These are phyloP conservation scores for Diplocarpon rosae DNA, from an alignment of 2,329 filamentous ascomycete species.

Conservation along the genomic window DNA sequence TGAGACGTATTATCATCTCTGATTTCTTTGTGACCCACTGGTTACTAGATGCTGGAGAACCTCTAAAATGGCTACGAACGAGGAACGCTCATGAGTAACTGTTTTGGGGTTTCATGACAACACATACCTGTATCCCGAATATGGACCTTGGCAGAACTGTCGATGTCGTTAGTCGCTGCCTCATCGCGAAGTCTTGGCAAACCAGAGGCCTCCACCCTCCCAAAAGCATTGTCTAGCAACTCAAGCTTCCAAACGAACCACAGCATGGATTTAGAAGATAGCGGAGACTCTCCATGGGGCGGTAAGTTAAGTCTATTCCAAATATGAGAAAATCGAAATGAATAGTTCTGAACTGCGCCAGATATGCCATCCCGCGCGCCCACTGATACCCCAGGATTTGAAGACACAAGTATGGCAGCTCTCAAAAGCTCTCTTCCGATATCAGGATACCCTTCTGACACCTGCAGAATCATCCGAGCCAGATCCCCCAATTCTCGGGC, in stretches of 20 bases:
- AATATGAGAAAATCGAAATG: not conserved
- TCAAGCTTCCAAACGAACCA: slow-evolving; percentile 1
- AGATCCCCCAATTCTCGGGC: slow-evolving; percentile 14
- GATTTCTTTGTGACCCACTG: too few relatives aligned
- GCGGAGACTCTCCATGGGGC: slow-evolving; percentile 35
- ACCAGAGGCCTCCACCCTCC: slow-evolving; percentile 6
- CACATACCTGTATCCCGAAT: too few relatives aligned
- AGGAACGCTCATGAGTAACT: too few relatives aligned
- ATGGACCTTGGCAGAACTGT: too few relatives aligned
- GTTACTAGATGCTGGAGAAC: too few relatives aligned
- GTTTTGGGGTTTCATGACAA: too few relatives aligned
- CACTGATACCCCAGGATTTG: slow-evolving; percentile 20
- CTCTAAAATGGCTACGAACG: too few relatives aligned
- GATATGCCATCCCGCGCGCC: slow-evolving; percentile 33
- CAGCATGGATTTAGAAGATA: slow-evolving; percentile 34
- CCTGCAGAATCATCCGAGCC: slow-evolving; percentile 17
- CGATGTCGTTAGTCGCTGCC: too few relatives aligned
- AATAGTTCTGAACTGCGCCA: slow-evolving; percentile 16
- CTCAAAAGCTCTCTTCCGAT: not conserved
- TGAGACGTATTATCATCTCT: too few relatives aligned
- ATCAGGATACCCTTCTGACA: not conserved
- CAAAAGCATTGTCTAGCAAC: slow-evolving; percentile 6
- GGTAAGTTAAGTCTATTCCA: slow-evolving; percentile 26
- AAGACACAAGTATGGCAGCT: slow-evolving; percentile 13
- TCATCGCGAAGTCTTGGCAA: slow-evolving; percentile 6